These are phyloP conservation scores for Euphrasia arctica DNA, from an alignment of 305 asterid species.

Conservation along the genomic window DNA sequence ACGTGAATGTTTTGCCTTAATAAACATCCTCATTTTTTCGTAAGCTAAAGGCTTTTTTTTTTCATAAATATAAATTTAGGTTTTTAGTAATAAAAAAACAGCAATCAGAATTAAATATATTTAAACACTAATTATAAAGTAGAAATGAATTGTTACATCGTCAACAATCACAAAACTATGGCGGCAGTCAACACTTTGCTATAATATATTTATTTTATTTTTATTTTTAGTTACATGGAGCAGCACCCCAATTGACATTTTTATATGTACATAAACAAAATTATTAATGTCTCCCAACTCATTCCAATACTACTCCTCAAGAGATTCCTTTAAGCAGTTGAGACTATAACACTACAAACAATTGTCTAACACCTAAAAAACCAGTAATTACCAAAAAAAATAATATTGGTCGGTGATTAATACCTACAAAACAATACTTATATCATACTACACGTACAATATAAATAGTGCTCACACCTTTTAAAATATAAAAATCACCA, in stretches of 20 bases:
- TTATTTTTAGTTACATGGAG: slow-evolving; percentile 34
- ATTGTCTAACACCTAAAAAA: too few species aligned
- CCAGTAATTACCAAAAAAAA: too few species aligned
- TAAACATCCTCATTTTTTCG: slow-evolving; percentile 40
- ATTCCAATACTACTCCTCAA: background rate
- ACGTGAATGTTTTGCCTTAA: slow-evolving; percentile 39
- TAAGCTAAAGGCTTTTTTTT: slow-evolving; percentile 17
- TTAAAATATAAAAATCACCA: too few species aligned
- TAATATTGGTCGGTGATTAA: too few species aligned
- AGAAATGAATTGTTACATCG: slow-evolving; percentile 21
- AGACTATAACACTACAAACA: background rate
- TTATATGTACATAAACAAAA: slow-evolving; percentile 7
- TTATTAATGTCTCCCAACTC: background rate
- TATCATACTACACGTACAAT: too few species aligned
- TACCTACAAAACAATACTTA: too few species aligned
- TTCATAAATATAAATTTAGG: too few species aligned
- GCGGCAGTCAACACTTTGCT: slow-evolving; percentile 38
- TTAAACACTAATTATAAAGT: slow-evolving; percentile 14
- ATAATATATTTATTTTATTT: background rate
- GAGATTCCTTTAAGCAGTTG: background rate
- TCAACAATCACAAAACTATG: slow-evolving; percentile 31
- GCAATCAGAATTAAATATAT: background rate
- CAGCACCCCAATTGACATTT: slow-evolving; percentile 29
- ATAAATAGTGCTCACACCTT: too few species aligned
- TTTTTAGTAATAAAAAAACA: too few species aligned